Base-by-base conservation (phyloP, 2,329 filamentous ascomycete species). In the Lachnellula arida region DNA sequence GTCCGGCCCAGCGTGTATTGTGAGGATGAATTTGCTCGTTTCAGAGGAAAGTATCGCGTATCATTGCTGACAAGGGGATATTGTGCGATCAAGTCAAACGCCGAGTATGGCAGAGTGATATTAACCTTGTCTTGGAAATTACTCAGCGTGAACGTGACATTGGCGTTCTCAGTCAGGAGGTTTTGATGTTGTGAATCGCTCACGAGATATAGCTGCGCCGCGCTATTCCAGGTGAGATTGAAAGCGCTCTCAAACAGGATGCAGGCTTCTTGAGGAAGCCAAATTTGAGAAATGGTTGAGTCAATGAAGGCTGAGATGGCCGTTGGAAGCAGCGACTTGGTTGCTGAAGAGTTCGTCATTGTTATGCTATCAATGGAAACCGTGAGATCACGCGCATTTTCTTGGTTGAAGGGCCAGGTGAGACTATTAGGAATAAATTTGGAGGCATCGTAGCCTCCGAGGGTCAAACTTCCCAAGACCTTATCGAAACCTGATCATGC, bases 401-500 rank as follows among this genome's bases (percentile, higher is more conserved):
- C 72, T 22, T 61, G 67, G 8, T 69, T 70, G 68, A 74, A 71
- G 19, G 68, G 68, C 57, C 74, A 74, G 6, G 68, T 66, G 7
- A 69, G 70, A 2, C 66, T 56, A 57, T 73, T 74, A 44, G 69
- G 64, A 0, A 54, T 60, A 59, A 73, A 75, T 25, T 70, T 67
- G 2, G 72, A 73, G 0, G 67, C 66, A 52, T 74, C 73, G 54
- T 74, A 73, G 6, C 72, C 72, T 6, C 70, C 71, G 44, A 74
- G 69, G 15, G 73, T 71, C 9, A 75, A 58, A 73, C 6, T 73
- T 63, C 8, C 71, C 70, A 68, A 42, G 6, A 25, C 23, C 23
- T 25, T 25, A 25, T 32, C 25, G 48, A 59, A 15, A 62, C 52
- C 51, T 54, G 17, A 9, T 15, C 17, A 9, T n/a, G 19, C 17